Conservation (phyloP, 73 alveolate genomes). For the Paramecium sonneborni region DNA sequence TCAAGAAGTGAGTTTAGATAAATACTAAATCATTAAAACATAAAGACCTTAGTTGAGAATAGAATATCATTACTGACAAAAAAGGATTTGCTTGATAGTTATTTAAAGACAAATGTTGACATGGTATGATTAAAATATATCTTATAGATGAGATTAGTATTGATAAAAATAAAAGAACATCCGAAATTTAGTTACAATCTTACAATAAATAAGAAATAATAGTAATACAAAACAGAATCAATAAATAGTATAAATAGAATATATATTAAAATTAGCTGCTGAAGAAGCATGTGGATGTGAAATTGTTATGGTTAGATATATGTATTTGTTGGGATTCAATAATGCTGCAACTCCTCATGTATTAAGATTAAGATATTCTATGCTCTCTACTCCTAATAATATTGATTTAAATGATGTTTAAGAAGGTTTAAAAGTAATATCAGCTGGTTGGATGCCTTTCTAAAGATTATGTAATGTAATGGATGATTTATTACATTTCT, state of each 20-base stretch:
- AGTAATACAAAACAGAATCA: background rate
- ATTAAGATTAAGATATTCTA: background rate
- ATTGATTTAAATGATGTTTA: background rate
- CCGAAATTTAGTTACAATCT: background rate
- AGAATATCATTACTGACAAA: background rate
- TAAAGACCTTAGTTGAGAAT: background rate
- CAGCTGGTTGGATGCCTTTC: conserved; percentile 31
- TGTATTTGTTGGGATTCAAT: conserved; percentile 17
- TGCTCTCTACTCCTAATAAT: background rate
- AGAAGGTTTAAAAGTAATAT: background rate
- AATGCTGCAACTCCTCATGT: background rate
- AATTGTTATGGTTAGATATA: conserved; percentile 24
- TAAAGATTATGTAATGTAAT: conserved; percentile 29
- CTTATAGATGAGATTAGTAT: background rate
- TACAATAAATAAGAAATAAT: background rate
- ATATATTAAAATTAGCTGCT: background rate
- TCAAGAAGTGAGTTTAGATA: background rate
- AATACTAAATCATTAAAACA: background rate
- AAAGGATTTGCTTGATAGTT: background rate
- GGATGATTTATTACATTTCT: conserved; percentile 24
- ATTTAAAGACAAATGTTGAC: background rate
- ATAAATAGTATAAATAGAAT: background rate
- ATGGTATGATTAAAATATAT: background rate
- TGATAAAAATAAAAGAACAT: background rate
- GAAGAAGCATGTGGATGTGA: conserved; percentile 59